Evolutionary conservation across 257 asterid species (phyloP).

Genomic region (Plectranthus barbatus): DNA sequence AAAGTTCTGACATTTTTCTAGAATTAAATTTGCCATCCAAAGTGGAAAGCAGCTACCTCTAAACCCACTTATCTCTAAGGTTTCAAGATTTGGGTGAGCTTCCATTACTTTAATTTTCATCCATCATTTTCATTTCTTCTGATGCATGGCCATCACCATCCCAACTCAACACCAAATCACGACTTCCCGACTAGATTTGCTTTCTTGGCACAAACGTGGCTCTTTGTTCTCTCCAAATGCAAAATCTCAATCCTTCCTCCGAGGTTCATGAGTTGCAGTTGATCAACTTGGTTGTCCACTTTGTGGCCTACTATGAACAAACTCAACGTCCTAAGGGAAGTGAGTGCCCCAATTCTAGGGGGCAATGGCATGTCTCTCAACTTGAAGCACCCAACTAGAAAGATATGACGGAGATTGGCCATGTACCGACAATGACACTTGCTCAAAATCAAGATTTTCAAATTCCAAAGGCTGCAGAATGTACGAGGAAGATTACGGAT

Average conservation of each 20-base stretch:
- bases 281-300: slow-evolving; percentile 14
- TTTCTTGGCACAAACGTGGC: slow-evolving; percentile 13
- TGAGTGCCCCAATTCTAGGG: slow-evolving; percentile 12
- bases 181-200: slow-evolving; percentile 15
- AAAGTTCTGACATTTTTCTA: not conserved
- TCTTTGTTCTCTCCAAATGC: not conserved
- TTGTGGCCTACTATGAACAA: slow-evolving; percentile 16
- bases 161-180: not conserved
- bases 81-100: slow-evolving; percentile 4
- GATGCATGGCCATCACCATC: not conserved
- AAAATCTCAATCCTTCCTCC: not conserved
- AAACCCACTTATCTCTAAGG: not conserved
- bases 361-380: slow-evolving; percentile 25
- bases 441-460: not conserved
- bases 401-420: slow-evolving; percentile 23
- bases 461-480: not conserved
- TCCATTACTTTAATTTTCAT: not conserved
- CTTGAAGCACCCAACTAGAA: not conserved
- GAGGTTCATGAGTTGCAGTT: slow-evolving; percentile 7
- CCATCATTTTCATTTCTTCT: not conserved
- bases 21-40: not conserved
- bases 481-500: not conserved
- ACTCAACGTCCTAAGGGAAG: slow-evolving; percentile 17
- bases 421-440: not conserved
- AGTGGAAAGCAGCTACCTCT: not conserved